Percentiles rank a stretch among this genome's conserved stretches.
These are phyloP conservation scores for Shiraia bambusicola DNA, from an alignment of 2,329 filamentous ascomycete genomes.

Conservation along the genomic window DNA sequence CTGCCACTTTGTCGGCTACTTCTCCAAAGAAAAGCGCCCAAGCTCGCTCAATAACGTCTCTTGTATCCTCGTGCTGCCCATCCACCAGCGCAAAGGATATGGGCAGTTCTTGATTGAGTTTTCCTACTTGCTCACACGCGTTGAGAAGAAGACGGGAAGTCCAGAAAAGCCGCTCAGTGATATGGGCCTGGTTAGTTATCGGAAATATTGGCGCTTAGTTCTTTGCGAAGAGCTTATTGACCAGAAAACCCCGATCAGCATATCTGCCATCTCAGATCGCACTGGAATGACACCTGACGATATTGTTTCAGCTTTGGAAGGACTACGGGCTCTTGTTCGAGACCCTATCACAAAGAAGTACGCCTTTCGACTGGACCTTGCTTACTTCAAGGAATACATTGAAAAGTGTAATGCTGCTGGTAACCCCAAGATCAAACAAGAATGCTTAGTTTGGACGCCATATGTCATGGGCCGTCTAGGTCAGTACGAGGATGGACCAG, in stretches of 20 bases:
- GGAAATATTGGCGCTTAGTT: constrained; percentile 93
- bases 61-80: constrained; percentile 92
- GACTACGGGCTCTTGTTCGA: constrained; percentile 81
- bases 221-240: constrained; percentile 80
- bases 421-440: constrained; percentile 80
- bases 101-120: constrained; percentile 97
- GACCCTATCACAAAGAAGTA: constrained; percentile 88
- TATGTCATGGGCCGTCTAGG: constrained; percentile 91
- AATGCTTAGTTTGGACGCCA: constrained; percentile 87
- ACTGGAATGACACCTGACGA: constrained; percentile 97
- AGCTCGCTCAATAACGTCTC: constrained; percentile 97
- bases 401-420: constrained; percentile 85
- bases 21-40: constrained; percentile 95
- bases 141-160: constrained; percentile 90
- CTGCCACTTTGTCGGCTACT: constrained; percentile 98
- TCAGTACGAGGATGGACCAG: constrained; percentile 79
- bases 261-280: constrained; percentile 73
- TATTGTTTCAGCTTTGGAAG: constrained; percentile 90
- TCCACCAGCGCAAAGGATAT: constrained; percentile 96
- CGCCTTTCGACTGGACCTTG: constrained; percentile 81
- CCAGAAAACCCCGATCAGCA: constrained; percentile 58
- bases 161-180: constrained; percentile 97
- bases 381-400: constrained; percentile 85
- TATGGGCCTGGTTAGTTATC: constrained; percentile 95
- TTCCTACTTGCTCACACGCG: constrained; percentile 90